Conservation (phyloP, 2,329 filamentous ascomycete genomes). For the Leptographium lundbergii region DNA sequence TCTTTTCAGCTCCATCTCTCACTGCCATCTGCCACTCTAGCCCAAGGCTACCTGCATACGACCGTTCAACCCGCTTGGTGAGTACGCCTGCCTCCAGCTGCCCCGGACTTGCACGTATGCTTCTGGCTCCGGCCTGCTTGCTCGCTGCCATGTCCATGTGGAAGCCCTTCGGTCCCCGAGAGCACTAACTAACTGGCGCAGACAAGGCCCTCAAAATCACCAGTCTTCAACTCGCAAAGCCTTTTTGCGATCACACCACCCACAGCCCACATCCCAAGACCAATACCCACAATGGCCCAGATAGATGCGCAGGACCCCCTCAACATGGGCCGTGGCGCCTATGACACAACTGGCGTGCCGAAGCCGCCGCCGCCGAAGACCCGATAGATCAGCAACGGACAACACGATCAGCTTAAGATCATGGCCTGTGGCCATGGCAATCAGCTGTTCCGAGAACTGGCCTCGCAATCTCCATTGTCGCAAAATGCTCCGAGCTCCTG, state of each 20-base stretch:
- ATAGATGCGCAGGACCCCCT: slow-evolving; percentile 17
- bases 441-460: not conserved
- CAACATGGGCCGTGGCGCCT: slow-evolving; percentile 24
- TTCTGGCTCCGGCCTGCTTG: too few relatives aligned
- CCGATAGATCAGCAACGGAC: slow-evolving; percentile 11
- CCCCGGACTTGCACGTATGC: too few relatives aligned
- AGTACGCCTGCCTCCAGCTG: not conserved
- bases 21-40: not conserved
- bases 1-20: not conserved
- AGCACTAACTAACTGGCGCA: not conserved
- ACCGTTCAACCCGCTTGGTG: not conserved
- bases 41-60: not conserved
- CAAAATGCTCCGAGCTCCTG: not conserved
- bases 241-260: not conserved
- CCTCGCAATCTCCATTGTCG: not conserved
- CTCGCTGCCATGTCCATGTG: too few relatives aligned
- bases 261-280: not conserved
- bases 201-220: not conserved
- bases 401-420: not conserved
- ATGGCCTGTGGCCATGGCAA: not conserved
- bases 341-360: slow-evolving; percentile 24
- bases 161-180: not conserved
- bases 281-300: slow-evolving; percentile 19
- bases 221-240: not conserved
- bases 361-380: slow-evolving; percentile 25